Evolutionary conservation across 768 basidiomycete genomes (phyloP), one percentile per base, ranked within the genome.

Genomic region (Udeniomyces megalosporus): DNA sequence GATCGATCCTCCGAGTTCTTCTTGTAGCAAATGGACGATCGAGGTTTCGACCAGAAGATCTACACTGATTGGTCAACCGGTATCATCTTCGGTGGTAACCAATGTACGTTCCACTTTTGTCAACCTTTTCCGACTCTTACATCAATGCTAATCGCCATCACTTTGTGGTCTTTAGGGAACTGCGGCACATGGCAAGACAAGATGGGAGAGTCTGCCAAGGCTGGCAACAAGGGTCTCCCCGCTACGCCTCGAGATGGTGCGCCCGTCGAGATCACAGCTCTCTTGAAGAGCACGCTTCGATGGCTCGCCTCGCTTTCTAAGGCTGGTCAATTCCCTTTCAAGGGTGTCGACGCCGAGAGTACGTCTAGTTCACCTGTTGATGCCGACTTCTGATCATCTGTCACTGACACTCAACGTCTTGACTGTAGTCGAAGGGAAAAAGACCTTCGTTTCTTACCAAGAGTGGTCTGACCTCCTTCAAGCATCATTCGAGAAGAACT

Each of bases 31-130:
- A 99, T 99, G 95, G 81, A 76, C 60, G 83, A 88, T 65, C 80
- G 82, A 64, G 95, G 95, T 1, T 99, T 99, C 76, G 80, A 93
- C 72, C 89, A 97, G 69, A 81, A 88, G 69, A 85, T 97, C 66
- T 75, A 81, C 28, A 91, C 96, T n/a, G 91, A 99, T 72, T 99
- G 95, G 95, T 77, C 80, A 67, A 96, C 88, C 1, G 95, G 95
- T 1, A 73, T 97, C 64, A 81, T 93, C 67, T 78, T 82, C 63
- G 95, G 95, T 29, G 95, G 95, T 8, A 97, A 83, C 72, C 75
- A 50, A 24, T 64, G 58, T 56, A 10, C 4, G 60, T 35, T 24
- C 26, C 14, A 12, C 20, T 57, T 44, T 26, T 28, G 17, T 7
- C 6, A 3, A 22, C n/a, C 24, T 28, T 15, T 28, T 15, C 34